Percentiles rank a stretch among this genome's conserved stretches.
Conservation (phyloP, 208 protist species). For the Tetramitus jugosus region DNA sequence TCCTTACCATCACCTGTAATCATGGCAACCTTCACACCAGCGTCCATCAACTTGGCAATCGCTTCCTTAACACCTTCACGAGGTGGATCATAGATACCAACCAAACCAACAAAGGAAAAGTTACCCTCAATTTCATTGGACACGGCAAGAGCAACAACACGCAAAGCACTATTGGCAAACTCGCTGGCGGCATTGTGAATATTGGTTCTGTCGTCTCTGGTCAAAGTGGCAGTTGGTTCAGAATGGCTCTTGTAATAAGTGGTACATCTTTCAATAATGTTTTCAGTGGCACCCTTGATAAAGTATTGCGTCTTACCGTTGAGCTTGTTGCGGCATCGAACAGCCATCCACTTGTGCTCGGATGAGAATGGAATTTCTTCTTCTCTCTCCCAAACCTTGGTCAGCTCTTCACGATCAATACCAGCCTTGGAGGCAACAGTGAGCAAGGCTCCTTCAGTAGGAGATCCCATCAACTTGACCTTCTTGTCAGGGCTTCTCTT, state of each 20-base stretch:
- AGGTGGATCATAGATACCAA: conserved; percentile 45
- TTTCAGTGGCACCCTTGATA: conserved; percentile 80
- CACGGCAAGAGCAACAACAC: conserved; percentile 38
- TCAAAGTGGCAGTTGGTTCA: not conserved
- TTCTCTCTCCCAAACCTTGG: not conserved
- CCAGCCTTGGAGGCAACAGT: conserved; percentile 27
- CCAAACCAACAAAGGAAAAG: conserved; percentile 80
- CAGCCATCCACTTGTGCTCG: conserved; percentile 11
- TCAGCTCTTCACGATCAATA: not conserved
- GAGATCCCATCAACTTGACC: conserved; percentile 30
- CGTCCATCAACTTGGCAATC: not conserved
- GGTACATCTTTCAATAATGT: conserved; percentile 62
- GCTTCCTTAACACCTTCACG: conserved; percentile 3
- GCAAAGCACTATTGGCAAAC: conserved; percentile 31
- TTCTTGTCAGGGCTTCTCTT: not conserved
- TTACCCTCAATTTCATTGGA: conserved; percentile 45
- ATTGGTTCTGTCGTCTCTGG: not conserved
- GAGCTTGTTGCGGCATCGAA: not conserved
- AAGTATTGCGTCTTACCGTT: conserved; percentile 46
- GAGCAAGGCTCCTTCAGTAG: conserved; percentile 40
- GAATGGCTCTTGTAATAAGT: conserved; percentile 32
- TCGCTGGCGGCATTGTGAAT: not conserved
- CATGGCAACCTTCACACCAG: conserved; percentile 55
- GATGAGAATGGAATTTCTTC: conserved; percentile 15
- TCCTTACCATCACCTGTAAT: conserved; percentile 72